phyloP scores from a whole-genome alignment of 352 stramenopile species.

The Phytopythium ostracodes region DNA sequence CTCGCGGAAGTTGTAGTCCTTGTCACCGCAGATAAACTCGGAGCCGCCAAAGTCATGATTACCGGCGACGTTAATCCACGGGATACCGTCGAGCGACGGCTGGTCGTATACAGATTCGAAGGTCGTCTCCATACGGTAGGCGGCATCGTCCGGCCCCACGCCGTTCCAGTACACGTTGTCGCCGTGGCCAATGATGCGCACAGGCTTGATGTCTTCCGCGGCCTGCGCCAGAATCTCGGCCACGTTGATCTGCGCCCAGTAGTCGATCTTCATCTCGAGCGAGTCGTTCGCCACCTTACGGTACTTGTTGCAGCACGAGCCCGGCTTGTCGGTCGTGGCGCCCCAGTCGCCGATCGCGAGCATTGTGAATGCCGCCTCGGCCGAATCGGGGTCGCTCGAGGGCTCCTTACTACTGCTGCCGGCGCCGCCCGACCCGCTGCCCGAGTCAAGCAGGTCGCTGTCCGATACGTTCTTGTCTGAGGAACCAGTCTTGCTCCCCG shows the following conservation, averaged over 20 bases:
- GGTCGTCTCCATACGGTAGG: slow-evolving; percentile 79
- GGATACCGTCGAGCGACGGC: slow-evolving; percentile 58
- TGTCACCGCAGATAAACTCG: slow-evolving; percentile 82
- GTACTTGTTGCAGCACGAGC: slow-evolving; percentile 89
- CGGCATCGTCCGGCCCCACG: slow-evolving; percentile 66
- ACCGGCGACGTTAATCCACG: slow-evolving; percentile 84
- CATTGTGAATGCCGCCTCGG: slow-evolving; percentile 62
- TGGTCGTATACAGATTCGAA: slow-evolving; percentile 88
- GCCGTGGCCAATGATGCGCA: slow-evolving; percentile 71
- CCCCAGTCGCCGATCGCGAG: slow-evolving; percentile 87
- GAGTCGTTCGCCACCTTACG: slow-evolving; percentile 73
- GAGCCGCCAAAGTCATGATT: slow-evolving; percentile 88
- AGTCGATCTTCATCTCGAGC: slow-evolving; percentile 86
- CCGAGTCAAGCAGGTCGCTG: slow-evolving; percentile 33
- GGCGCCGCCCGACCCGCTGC: slow-evolving; percentile 22
- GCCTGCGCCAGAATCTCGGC: slow-evolving; percentile 73
- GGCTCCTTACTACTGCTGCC: slow-evolving; percentile 33
- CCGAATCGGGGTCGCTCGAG: slow-evolving; percentile 53
- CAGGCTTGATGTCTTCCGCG: slow-evolving; percentile 61
- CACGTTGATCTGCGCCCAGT: slow-evolving; percentile 83
- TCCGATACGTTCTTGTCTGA: slow-evolving; percentile 42
- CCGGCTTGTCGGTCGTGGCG: slow-evolving; percentile 80
- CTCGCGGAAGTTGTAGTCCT: slow-evolving; percentile 84
- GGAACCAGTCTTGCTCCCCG: slow-evolving; percentile 2
- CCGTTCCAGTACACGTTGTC: slow-evolving; percentile 91